Conservation (phyloP, 768 basidiomycete genomes). For the Kwoniella botswanensis region DNA sequence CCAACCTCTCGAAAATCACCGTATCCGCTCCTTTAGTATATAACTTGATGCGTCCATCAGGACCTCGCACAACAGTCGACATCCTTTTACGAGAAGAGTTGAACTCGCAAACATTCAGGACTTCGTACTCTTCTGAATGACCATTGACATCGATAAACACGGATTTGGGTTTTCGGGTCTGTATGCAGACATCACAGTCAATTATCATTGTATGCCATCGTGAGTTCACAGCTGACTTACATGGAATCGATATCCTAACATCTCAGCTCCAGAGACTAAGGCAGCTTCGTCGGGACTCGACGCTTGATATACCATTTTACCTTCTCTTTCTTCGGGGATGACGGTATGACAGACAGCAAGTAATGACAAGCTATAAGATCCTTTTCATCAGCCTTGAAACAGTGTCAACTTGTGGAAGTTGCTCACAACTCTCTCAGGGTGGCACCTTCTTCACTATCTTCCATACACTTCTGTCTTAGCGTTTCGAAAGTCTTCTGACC, state of each 20-base stretch:
- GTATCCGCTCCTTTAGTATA: conserved; percentile 98
- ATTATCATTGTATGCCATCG: background rate
- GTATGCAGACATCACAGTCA: conserved; percentile 54
- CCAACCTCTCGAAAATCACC: conserved; percentile 91
- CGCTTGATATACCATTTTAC: conserved; percentile 91
- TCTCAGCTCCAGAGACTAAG: conserved; percentile 88
- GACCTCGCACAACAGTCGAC: conserved; percentile 88
- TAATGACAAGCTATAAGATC: conserved; percentile 67
- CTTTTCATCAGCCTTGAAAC: no score
- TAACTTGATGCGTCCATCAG: conserved; percentile 89
- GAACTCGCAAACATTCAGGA: conserved; percentile 98
- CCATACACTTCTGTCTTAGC: conserved; percentile 60
- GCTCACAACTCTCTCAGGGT: conserved; percentile 52
- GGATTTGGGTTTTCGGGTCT: conserved; percentile 92
- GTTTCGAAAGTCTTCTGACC: conserved; percentile 83
- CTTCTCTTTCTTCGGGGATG: conserved; percentile 85
- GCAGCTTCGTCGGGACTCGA: conserved; percentile 98
- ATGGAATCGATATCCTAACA: conserved; percentile 90
- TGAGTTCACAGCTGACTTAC: conserved; percentile 63
- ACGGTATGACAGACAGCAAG: conserved; percentile 97
- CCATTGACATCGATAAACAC: conserved; percentile 85
- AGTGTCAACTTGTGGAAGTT: background rate
- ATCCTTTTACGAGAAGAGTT: conserved; percentile 97
- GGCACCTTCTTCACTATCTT: conserved; percentile 59
- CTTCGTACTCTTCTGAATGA: conserved; percentile 75